phyloP scores from a whole-genome alignment of 83 land plant species.

The Picea mariana region DNA sequence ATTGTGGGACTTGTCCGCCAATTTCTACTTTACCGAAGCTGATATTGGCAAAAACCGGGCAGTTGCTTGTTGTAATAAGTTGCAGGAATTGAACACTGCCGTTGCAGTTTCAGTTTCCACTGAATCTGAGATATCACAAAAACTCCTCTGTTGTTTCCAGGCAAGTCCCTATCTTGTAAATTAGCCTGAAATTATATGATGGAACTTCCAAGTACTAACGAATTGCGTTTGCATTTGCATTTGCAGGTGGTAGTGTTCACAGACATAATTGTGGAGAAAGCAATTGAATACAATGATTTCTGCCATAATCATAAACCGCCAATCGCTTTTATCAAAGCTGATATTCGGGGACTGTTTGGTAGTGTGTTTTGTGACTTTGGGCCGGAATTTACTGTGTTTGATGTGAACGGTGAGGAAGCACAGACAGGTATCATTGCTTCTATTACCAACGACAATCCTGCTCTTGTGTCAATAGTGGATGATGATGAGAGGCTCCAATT shows the following conservation, averaged over 20 bases:
- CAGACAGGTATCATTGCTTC: conserved; percentile 86
- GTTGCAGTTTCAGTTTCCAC: conserved; percentile 36
- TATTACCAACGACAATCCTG: conserved; percentile 31
- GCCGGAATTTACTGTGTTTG: conserved; percentile 46
- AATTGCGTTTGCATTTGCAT: no score
- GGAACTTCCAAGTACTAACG: no score
- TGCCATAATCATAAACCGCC: no score
- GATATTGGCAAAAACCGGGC: no score
- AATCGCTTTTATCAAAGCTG: conserved; percentile 70
- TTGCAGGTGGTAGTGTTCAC: conserved; percentile 6
- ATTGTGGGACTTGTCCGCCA: no score
- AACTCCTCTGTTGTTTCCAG: no score
- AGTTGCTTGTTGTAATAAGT: no score
- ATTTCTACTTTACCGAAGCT: no score
- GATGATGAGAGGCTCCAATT: conserved; percentile 78
- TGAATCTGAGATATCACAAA: conserved; percentile 28
- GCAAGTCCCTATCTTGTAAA: no score
- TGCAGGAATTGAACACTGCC: no score
- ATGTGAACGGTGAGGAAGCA: conserved; percentile 95
- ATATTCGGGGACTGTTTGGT: conserved; percentile 80
- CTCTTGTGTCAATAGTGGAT: conserved; percentile 91
- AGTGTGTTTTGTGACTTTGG: no score
- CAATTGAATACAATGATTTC: conserved; percentile 48
- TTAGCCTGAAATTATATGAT: no score
- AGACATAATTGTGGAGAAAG: conserved; percentile 58